Evolutionary conservation across 2,329 filamentous ascomycete genomes (phyloP), one percentile per base, ranked within the genome.

Genomic region (Fusarium miscanthi): DNA sequence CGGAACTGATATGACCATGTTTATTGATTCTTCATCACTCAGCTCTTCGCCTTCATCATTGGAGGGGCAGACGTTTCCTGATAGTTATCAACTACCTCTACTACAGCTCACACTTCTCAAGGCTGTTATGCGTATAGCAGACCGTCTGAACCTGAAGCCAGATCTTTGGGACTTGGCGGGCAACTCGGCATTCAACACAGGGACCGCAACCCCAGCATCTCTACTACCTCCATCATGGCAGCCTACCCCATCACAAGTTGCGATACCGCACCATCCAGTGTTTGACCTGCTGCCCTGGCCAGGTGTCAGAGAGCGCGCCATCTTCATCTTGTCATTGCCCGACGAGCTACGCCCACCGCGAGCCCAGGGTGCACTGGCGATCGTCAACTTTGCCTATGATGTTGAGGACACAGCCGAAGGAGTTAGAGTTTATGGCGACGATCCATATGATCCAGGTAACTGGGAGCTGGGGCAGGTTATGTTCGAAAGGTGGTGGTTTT

Each of bases 381-480:
- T 89, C 27, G 78, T 87, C 30, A 84, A 86, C 62, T 81, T 90
- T 54, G 83, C 86, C 5, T 89, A 89, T 61, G 88, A 90, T 72
- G 78, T 90, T 49, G 88, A 90, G 72, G 87, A 90, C 71, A 78
- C 75, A 7, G 77, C 83, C 1, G 88, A 90, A 70, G 88, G 88
- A 2, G 74, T 86, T 57, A 77, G 85, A 17, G 83, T 90, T 67
- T 86, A 84, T 76, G 84, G 86, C 8, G 75, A 79, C 1, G 85
- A 89, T 68, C 85, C 87, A 25, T 87, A 85, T 68, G 82, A 87
- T 53, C 79, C 82, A 10, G 76, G 77, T 30, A 82, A 81, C 35
- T 91, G 88, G 88, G 88, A 91, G 77, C 82, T 90, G 17, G 88
- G 88, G 3, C 87, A 90, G 77, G 74, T 84, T n/a, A 78, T 90